These are phyloP conservation scores for Collybiopsis confluens DNA, from an alignment of 768 basidiomycete species.

Conservation along the genomic window DNA sequence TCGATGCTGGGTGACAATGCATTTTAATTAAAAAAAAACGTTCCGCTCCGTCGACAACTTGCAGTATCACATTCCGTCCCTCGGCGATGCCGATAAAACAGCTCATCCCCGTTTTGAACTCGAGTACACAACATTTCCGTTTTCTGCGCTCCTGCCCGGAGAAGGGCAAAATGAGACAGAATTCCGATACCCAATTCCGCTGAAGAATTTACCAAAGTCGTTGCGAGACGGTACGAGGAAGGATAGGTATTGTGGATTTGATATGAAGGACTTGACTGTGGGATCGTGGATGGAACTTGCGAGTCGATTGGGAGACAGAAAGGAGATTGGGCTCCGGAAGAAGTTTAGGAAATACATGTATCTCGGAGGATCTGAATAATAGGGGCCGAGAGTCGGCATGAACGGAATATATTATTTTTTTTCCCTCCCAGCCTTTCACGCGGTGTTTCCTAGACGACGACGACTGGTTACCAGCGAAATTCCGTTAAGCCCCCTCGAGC, in stretches of 20 bases:
- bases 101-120: conserved; percentile 61
- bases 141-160: conserved; percentile 18
- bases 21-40: not conserved
- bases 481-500: not conserved
- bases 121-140: conserved; percentile 73
- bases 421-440: not conserved
- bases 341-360: conserved; percentile 76
- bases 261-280: conserved; percentile 75
- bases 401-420: not conserved
- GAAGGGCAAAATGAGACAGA: conserved; percentile 14
- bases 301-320: conserved; percentile 50
- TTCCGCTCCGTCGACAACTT: conserved; percentile 1
- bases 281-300: conserved; percentile 67
- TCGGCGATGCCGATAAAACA: conserved; percentile 43
- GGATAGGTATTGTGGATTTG: conserved; percentile 64
- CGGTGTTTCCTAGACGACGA: conserved; percentile 46
- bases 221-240: conserved; percentile 38
- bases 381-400: not conserved
- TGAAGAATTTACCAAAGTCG: conserved; percentile 46
- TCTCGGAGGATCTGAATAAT: conserved; percentile 38
- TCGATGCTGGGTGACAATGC: conserved; percentile 9
- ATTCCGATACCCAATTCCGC: conserved; percentile 51
- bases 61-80: conserved; percentile 67
- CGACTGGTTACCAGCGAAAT: conserved; percentile 7
- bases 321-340: conserved; percentile 52